Base-by-base conservation (phyloP, 1,139 yeast genomes). In the Candida smagusa region DNA sequence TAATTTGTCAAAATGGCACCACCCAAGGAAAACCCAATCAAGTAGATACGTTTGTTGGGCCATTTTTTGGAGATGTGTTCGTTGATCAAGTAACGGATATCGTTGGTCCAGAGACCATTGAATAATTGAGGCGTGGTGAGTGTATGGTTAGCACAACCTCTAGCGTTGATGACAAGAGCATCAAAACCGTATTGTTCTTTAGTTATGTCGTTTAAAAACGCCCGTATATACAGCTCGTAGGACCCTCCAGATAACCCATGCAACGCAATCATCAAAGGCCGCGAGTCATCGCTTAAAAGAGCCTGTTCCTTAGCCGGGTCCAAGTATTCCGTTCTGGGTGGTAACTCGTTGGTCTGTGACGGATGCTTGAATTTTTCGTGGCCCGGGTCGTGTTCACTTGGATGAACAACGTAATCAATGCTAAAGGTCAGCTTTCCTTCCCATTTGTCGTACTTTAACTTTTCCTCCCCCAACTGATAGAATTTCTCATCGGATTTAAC, bases 1-100 rank as follows among this genome's bases (percentile, higher is more conserved):
- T 84, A 89, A 57, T 90, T 89, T 25, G 86, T 75, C 41, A 88
- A 63, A 42, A 88, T 74, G 1, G 85, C 77, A 1, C 88, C 92
- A n/a, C 97, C 84, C 25, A 79, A 59, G 2, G 81, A 75, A 43
- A 76, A 76, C 2, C 84, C 84, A 37, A 75, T 61, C 43, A 76
- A 54, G 48, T 67, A 78, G 9, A 79, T 61, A 36, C 68, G 58
- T 45, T 77, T 73, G 37, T 72, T 59, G 4, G 83, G 82, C 68
- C 74, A 77, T 39, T 60, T 61, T 22, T 50, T 48, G 25, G 64
- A 55, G 28, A 78, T 58, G 37, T 71, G 63, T 43, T 74, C 78
- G 42, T 70, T 70, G 38, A 79, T 64, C 37, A 77, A 64, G 53
- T 71, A 71, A 35, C 84, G 59, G 37, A 79, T 58, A 52, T 79